These are phyloP conservation scores for Daldinia bambusicola DNA, from an alignment of 495 filamentous ascomycete species.

Conservation along the genomic window DNA sequence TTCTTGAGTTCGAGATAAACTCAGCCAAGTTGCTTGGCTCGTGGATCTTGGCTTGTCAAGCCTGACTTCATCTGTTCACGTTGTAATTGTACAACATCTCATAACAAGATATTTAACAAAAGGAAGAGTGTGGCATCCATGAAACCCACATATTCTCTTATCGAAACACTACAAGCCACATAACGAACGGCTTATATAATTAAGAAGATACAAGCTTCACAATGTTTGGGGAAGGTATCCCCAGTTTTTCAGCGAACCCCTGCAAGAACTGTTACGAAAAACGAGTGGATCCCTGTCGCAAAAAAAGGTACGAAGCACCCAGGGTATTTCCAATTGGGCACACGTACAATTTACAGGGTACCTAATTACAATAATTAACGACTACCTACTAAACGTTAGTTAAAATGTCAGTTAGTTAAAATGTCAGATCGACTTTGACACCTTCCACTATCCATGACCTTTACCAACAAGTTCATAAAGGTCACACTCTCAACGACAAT, in stretches of 20 bases:
- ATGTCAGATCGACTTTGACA: conserved; percentile 11
- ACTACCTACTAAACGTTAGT: too few relatives aligned
- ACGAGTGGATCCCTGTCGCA: conserved; percentile 22
- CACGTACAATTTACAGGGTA: background rate
- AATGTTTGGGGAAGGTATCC: too few relatives aligned
- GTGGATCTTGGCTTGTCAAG: conserved; percentile 18
- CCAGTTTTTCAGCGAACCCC: background rate
- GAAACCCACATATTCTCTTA: background rate
- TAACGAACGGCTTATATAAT: too few relatives aligned
- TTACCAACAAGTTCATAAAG: background rate
- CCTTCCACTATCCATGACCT: conserved; percentile 21
- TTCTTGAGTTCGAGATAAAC: background rate
- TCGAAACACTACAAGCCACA: background rate
- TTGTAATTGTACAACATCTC: conserved; percentile 3
- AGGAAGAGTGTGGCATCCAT: background rate
- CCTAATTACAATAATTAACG: background rate
- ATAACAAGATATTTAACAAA: conserved; percentile 5
- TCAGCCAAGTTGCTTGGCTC: conserved; percentile 31
- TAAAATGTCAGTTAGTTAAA: conserved; percentile 14
- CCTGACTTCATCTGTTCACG: background rate
- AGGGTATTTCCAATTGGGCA: background rate
- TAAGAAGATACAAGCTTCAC: too few relatives aligned
- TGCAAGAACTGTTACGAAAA: conserved; percentile 1
- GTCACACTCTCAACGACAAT: background rate
- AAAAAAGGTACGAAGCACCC: conserved; percentile 10